phyloP scores from a whole-genome alignment of 2,329 filamentous ascomycete genomes.

The Fusarium clavum region DNA sequence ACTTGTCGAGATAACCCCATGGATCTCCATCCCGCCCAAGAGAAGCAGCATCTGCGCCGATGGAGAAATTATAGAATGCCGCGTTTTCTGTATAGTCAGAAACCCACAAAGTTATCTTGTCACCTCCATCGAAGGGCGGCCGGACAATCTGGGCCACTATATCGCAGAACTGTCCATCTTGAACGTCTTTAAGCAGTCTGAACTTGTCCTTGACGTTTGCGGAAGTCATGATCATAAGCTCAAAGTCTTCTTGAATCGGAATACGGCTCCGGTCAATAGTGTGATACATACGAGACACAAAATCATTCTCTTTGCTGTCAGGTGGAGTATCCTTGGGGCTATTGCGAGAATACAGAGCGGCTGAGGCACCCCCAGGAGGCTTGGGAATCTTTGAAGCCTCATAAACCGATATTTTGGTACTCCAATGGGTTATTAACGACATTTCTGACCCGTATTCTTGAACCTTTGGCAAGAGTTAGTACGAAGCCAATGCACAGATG shows the following conservation, averaged over 20 bases:
- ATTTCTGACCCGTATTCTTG: conserved; percentile 52
- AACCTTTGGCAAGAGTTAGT: conserved; percentile 50
- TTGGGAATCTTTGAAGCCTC: conserved; percentile 46
- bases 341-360: conserved; percentile 43
- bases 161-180: conserved; percentile 70
- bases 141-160: conserved; percentile 77
- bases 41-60: conserved; percentile 47
- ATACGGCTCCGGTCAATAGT: conserved; percentile 57
- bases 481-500: neutral
- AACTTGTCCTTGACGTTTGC: conserved; percentile 67
- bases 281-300: conserved; percentile 63
- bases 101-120: conserved; percentile 74
- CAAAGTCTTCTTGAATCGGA: conserved; percentile 59
- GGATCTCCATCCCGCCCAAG: conserved; percentile 63
- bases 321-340: conserved; percentile 39
- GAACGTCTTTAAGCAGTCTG: conserved; percentile 72
- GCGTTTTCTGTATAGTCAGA: conserved; percentile 85
- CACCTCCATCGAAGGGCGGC: conserved; percentile 56
- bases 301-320: conserved; percentile 51
- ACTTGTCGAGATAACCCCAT: conserved; percentile 62
- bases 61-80: conserved; percentile 65
- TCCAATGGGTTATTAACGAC: conserved; percentile 59
- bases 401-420: conserved; percentile 61
- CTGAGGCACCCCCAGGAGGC: conserved; percentile 53
- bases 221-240: conserved; percentile 53